Conservation (phyloP, 768 basidiomycete genomes). For the Lentinula lateritia region DNA sequence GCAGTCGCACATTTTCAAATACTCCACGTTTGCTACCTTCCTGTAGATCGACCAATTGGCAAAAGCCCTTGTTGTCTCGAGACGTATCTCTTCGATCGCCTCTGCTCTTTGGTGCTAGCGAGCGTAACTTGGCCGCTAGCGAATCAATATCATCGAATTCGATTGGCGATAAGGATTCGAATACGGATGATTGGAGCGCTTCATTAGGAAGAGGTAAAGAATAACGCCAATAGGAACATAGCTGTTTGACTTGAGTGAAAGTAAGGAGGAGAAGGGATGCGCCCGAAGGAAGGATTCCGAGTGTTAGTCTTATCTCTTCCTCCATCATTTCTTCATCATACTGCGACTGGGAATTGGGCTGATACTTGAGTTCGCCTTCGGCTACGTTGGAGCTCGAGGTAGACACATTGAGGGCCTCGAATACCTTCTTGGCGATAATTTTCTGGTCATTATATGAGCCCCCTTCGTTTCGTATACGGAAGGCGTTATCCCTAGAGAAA, state of each 20-base stretch:
- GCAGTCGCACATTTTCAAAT: background rate
- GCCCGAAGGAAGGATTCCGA: conserved; percentile 1
- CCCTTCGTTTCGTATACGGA: background rate
- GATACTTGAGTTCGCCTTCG: background rate
- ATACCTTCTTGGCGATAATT: background rate
- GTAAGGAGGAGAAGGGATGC: conserved; percentile 1
- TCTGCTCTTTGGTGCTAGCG: background rate
- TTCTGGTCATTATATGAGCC: background rate
- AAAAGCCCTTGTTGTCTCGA: background rate
- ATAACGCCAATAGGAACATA: background rate
- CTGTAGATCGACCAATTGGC: background rate
- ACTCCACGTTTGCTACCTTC: background rate
- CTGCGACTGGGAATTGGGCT: background rate
- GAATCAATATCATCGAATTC: background rate
- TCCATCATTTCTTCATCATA: background rate
- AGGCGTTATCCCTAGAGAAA: background rate
- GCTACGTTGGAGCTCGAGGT: background rate
- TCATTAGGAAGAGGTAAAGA: background rate
- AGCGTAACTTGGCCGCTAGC: background rate
- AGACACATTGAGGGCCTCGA: background rate
- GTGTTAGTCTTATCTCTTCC: background rate
- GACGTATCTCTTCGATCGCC: background rate
- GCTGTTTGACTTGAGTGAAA: background rate
- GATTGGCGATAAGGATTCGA: conserved; percentile 1
- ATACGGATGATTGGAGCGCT: background rate